Conservation (phyloP, 345 rosid species). For the Populus tremula region DNA sequence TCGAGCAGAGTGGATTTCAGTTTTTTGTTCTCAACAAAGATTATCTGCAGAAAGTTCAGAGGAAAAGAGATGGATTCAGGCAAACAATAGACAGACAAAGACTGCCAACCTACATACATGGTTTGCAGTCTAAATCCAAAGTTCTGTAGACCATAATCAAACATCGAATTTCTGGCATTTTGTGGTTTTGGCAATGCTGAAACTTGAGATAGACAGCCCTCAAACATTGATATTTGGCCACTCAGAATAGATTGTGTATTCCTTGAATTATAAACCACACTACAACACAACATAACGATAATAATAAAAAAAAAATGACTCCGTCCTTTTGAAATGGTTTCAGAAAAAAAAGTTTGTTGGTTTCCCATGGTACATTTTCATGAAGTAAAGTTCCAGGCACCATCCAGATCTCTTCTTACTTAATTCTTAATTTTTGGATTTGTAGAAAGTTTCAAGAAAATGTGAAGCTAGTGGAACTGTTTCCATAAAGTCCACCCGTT, state of each 20-base stretch:
- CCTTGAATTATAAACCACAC: too few relatives aligned
- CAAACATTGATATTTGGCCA: too few relatives aligned
- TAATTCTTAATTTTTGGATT: neutral
- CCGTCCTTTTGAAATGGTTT: neutral
- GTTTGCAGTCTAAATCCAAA: neutral
- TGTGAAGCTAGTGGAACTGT: neutral
- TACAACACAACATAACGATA: too few relatives aligned
- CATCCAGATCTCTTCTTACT: neutral
- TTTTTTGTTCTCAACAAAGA: constrained; percentile 75
- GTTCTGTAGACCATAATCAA: neutral
- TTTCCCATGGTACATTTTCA: neutral
- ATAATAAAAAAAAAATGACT: neutral
- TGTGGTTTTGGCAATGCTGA: neutral
- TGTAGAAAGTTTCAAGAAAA: neutral
- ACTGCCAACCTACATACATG: neutral
- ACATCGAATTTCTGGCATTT: neutral
- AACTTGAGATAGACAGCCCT: too few relatives aligned
- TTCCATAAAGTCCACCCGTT: neutral
- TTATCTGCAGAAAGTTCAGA: constrained; percentile 47
- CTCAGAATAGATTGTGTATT: too few relatives aligned
- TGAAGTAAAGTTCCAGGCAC: neutral
- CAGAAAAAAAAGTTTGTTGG: neutral
- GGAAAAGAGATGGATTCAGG: neutral
- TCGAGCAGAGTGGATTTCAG: constrained; percentile 52
- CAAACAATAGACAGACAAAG: neutral